Evolutionary conservation across 1,284 basidiomycete species (phyloP).

Genomic region (Rhizopogon hawkerae): DNA sequence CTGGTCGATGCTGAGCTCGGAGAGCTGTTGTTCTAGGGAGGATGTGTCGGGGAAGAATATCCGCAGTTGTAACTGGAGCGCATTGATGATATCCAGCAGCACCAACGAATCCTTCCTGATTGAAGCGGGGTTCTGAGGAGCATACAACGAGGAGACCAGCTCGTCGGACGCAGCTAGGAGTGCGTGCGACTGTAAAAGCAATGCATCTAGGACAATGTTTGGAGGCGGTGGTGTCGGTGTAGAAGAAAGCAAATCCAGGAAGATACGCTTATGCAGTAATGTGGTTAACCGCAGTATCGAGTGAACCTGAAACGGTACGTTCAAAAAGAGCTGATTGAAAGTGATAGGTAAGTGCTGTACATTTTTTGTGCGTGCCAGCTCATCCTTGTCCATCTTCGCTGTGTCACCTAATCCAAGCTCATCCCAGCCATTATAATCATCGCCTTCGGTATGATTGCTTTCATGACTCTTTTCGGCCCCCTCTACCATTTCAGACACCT

Average conservation of each 20-base stretch:
- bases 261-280: slow-evolving; percentile 55
- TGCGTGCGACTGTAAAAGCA: slow-evolving; percentile 41
- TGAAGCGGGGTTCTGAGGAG: slow-evolving; percentile 44
- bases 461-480: slow-evolving; percentile 23
- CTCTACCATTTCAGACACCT: slow-evolving; percentile 49
- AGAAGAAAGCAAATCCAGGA: slow-evolving; percentile 39
- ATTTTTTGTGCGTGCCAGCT: slow-evolving; percentile 44
- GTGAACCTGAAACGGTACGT: slow-evolving; percentile 36
- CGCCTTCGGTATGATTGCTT: slow-evolving; percentile 32
- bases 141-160: slow-evolving; percentile 52
- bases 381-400: slow-evolving; percentile 31
- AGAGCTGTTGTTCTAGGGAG: slow-evolving; percentile 29
- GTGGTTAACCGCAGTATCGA: slow-evolving; percentile 49
- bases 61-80: slow-evolving; percentile 27
- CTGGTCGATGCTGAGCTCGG: slow-evolving; percentile 25
- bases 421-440: slow-evolving; percentile 45
- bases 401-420: slow-evolving; percentile 45
- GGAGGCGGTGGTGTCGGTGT: slow-evolving; percentile 20
- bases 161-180: slow-evolving; percentile 55
- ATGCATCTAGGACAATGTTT: slow-evolving; percentile 35
- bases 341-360: slow-evolving; percentile 26
- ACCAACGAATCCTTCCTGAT: slow-evolving; percentile 33
- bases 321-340: slow-evolving; percentile 4
- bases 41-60: slow-evolving; percentile 17
- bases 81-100: slow-evolving; percentile 31